Evolutionary conservation across 2,329 filamentous ascomycete species (phyloP), one percentile per base, ranked within the genome.

Genomic region (Paraphaeosphaeria minitans): DNA sequence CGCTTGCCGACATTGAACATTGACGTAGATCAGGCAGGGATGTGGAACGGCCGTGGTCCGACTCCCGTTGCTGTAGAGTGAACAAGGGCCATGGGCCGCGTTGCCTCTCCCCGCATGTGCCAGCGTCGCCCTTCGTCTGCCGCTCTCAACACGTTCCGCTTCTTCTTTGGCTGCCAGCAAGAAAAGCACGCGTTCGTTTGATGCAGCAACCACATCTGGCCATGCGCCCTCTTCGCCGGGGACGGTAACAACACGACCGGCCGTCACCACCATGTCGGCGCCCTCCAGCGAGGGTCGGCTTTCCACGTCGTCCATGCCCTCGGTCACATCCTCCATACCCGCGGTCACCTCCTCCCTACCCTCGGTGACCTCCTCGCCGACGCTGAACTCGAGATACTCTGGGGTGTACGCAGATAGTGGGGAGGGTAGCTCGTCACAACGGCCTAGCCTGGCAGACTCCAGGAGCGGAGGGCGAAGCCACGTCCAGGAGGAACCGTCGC

Each of bases 301-400:
- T 35, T 75, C 74, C 43, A 56, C 66, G n/a, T 72, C 72, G 46
- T 73, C 74, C 19, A 69, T 70, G 47, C 72, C 70, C 14, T 76
- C 74, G 39, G 63, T 55, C 13, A 56, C 66, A 13, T 76, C 75
- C 16, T n/a, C n/a, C n/a, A n/a, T n/a, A n/a, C n/a, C n/a, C n/a
- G n/a, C n/a, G n/a, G n/a, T n/a, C 43, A 56, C 66, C 14, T 72
- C 72, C 43, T 73, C 74, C 19, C 68, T 70, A 46, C 72, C 70
- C 14, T 76, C 74, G 39, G 63, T 55, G 12, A 56, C 66, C 12
- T 76, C 75, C 16, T 77, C 74, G 42, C 64, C 64, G 39, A 76
- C 74, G 10, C 61, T 75, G 33, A 61, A 72, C 52, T 74, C 74
- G 41, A 62, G 60, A 57, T 66, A 65, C 31, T 67, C 70, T 29